Evolutionary conservation across 495 filamentous ascomycete genomes (phyloP).

Genomic region (Melanomma pulvis-pyrius): DNA sequence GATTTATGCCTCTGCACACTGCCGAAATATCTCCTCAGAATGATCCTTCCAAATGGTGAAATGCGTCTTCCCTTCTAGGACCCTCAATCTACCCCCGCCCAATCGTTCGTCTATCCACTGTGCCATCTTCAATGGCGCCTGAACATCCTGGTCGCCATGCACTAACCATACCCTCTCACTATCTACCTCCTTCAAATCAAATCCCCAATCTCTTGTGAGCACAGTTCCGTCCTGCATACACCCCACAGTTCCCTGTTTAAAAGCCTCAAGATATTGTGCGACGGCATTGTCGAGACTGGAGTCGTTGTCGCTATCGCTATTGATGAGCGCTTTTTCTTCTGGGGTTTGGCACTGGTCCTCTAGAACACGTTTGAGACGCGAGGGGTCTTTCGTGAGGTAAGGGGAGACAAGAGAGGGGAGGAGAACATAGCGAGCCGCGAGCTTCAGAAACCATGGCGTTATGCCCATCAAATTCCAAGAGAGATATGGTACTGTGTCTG

Average conservation of each 20-base stretch:
- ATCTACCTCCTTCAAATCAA: slow-evolving; percentile 26
- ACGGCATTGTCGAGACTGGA: slow-evolving; percentile 23
- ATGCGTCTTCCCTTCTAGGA: slow-evolving; percentile 29
- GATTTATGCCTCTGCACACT: slow-evolving; percentile 20
- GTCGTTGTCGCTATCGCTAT: slow-evolving; percentile 6
- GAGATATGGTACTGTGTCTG: slow-evolving; percentile 19
- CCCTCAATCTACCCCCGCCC: slow-evolving; percentile 28
- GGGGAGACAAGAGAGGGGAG: slow-evolving; percentile 17
- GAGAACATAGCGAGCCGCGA: slow-evolving; percentile 26
- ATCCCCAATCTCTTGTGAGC: slow-evolving; percentile 25
- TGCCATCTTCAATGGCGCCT: slow-evolving; percentile 17
- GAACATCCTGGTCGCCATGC: slow-evolving; percentile 29
- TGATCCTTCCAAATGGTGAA: slow-evolving; percentile 36
- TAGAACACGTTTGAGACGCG: slow-evolving; percentile 29
- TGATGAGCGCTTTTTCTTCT: slow-evolving; percentile 31
- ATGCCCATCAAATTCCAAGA: slow-evolving; percentile 26
- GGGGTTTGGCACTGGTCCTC: slow-evolving; percentile 29
- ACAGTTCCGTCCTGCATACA: slow-evolving; percentile 23
- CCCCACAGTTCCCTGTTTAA: slow-evolving; percentile 26
- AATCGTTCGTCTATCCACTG: slow-evolving; percentile 30
- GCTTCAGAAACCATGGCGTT: slow-evolving; percentile 13
- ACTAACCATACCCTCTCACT: slow-evolving; percentile 28
- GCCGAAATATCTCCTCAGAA: slow-evolving; percentile 31
- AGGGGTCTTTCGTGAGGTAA: slow-evolving; percentile 22
- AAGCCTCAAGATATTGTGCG: slow-evolving; percentile 19